Evolutionary conservation across 805 yeast species (phyloP).

Genomic region (Candida odintsovae): DNA sequence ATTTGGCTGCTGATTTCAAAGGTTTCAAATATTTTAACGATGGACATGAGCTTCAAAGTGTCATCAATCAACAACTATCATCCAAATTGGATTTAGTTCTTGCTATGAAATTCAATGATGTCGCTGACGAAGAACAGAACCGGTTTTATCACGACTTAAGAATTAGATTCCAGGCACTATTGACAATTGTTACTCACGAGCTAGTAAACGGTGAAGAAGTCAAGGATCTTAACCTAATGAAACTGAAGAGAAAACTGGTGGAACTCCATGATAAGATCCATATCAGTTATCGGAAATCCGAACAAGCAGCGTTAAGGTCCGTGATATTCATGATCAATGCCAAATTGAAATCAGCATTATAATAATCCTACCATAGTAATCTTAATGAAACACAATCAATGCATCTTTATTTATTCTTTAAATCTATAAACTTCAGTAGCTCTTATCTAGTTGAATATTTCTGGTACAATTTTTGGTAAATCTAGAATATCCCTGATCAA

Average conservation of each 20-base stretch:
- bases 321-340: conserved; percentile 3
- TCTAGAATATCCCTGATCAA: conserved; percentile 56
- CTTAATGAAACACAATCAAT: too few species aligned
- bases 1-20: neutral
- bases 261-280: conserved; percentile 4
- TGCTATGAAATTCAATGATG: neutral
- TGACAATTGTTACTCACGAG: neutral
- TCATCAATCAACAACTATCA: neutral
- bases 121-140: neutral
- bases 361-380: neutral
- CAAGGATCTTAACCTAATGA: neutral
- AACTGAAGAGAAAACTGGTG: neutral
- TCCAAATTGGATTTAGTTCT: neutral
- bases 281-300: conserved; percentile 3
- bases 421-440: neutral
- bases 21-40: neutral
- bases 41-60: neutral
- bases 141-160: conserved; percentile 1
- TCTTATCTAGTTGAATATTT: conserved; percentile 11
- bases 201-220: neutral
- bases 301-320: conserved; percentile 7
- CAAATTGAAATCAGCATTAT: neutral
- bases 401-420: neutral
- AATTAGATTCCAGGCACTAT: conserved; percentile 1
- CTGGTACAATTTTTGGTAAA: conserved; percentile 27